Evolutionary conservation across 192 early-diverging fungal genomes (phyloP), one percentile per base, ranked within the genome.

Genomic region (Thoreauomyces humboldtii): DNA sequence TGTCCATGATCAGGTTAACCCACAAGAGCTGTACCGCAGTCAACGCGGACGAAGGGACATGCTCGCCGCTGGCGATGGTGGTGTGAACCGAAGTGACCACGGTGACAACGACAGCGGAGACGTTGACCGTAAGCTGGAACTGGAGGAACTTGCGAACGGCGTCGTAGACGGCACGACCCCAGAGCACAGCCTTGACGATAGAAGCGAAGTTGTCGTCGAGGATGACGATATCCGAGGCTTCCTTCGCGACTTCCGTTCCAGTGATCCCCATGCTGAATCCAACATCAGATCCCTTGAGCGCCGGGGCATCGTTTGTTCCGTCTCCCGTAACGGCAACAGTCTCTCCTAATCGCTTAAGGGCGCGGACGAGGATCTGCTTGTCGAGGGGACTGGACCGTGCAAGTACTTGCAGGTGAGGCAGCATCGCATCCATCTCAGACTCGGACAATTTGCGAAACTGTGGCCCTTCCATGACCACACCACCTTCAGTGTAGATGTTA

Each of bases 1-100:
- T 94, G 80, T 99, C 96, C 98, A 99, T 99, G 42, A 99, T 98
- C 64, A 99, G 77, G 75, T 99, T 99, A 46, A 99, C 92, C 96
- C 96, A 99, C 51, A 99, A 77, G 44, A 99, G 70, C 74, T 99
- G 98, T 0, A 98, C 90, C 19, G 96, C 96, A 0, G 92, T 92
- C 63, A 99, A 80, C n/a, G 92, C 92, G 0, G 95, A 74, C 7
- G 64, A 42, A 9, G 78, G 78, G 11, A 41, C 63, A 24, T 69
- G 61, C 15, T 42, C n/a, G 2, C 33, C 44, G 33, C 22, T 42
- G 22, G 65, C 45, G n/a, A 76, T 53, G 7, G 78, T 70, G 28
- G 73, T 74, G 68, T 71, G 52, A 43, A 84, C 46, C 1, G 77
- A 37, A 4, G 77, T 77, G 24, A 82, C 61, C 48, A 84, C 52